Evolutionary conservation across 2,329 filamentous ascomycete species (phyloP).

Genomic region (Aspergillus pseudotamarii): DNA sequence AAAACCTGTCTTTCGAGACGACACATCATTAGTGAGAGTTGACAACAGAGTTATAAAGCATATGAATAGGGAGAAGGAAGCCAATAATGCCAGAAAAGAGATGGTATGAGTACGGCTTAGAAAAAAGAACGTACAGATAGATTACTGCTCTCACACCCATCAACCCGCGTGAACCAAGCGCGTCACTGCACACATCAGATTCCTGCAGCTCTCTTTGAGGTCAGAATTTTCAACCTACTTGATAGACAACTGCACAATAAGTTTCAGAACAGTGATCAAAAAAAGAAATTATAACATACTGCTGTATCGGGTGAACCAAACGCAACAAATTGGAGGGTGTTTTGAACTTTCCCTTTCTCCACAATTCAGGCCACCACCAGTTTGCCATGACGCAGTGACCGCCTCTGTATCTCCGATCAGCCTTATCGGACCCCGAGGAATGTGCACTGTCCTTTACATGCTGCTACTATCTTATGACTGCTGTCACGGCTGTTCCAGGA

Average conservation of each 20-base stretch:
- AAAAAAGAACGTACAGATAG: conserved; percentile 28
- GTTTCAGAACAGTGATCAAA: not conserved
- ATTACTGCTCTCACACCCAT: conserved; percentile 30
- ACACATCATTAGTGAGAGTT: conserved; percentile 18
- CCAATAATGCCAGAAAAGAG: not conserved
- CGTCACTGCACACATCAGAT: conserved; percentile 28
- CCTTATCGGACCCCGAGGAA: conserved; percentile 27
- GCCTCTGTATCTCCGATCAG: conserved; percentile 36
- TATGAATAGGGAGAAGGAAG: not conserved
- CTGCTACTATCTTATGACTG: not conserved
- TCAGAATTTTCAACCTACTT: not conserved
- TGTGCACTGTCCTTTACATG: not conserved
- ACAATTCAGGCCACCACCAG: conserved; percentile 24
- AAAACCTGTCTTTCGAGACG: conserved; percentile 20
- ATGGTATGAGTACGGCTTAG: conserved; percentile 24
- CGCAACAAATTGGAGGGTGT: conserved; percentile 28
- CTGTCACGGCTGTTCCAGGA: not conserved
- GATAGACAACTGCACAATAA: not conserved
- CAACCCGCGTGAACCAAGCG: conserved; percentile 21
- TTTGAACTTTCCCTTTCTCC: conserved; percentile 42
- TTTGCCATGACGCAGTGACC: conserved; percentile 39
- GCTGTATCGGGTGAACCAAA: conserved; percentile 18
- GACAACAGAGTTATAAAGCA: conserved; percentile 5
- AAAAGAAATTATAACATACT: conserved; percentile 12
- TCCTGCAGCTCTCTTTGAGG: conserved; percentile 6